Percentiles rank a stretch among this genome's conserved stretches.
Conservation (phyloP, 179 eudicot species). For the Actinidia polygama region DNA sequence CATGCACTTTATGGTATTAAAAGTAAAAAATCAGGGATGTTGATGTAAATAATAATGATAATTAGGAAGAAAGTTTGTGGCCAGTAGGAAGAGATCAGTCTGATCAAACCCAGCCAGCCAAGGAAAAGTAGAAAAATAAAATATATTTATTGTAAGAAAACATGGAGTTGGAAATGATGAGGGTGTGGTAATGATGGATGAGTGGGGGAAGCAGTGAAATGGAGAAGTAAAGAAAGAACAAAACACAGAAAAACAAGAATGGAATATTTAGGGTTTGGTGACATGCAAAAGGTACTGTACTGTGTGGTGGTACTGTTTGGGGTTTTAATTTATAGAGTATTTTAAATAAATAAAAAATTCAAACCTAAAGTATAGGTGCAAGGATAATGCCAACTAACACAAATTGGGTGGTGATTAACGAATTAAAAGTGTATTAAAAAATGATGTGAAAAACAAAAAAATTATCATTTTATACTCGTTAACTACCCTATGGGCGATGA, state of each 20-base stretch:
- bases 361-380: no score
- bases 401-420: no score
- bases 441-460: no score
- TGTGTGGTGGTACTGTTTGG: no score
- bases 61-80: constrained; percentile 27
- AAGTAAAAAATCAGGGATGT: constrained; percentile 1
- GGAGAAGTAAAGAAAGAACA: not conserved
- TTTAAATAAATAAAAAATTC: no score
- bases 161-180: constrained; percentile 33
- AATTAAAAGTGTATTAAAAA: no score
- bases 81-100: constrained; percentile 20
- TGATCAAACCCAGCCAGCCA: constrained; percentile 25
- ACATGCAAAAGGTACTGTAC: constrained; percentile 40
- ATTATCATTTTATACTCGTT: no score
- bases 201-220: constrained; percentile 11
- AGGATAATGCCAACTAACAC: no score
- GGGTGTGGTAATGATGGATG: constrained; percentile 28
- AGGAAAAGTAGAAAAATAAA: not conserved
- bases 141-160: not conserved
- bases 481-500: no score
- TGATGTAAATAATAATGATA: constrained; percentile 23
- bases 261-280: constrained; percentile 54
- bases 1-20: constrained; percentile 15
- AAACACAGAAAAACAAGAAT: constrained; percentile 10
- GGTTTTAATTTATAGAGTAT: not conserved